phyloP scores from a whole-genome alignment of 805 yeast genomes.

The Clavispora santaluciae region DNA sequence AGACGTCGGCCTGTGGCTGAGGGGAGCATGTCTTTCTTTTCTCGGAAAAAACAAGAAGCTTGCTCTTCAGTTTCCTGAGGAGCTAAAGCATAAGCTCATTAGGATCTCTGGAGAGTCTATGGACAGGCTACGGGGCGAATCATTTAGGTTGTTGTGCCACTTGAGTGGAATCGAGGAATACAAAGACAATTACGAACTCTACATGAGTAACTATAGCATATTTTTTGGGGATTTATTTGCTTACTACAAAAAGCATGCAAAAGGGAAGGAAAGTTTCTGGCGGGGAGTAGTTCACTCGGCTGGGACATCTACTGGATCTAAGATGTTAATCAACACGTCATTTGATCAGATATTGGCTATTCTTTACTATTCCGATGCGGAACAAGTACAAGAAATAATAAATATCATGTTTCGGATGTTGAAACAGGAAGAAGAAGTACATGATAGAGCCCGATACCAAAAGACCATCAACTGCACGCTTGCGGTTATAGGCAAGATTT shows the following conservation, averaged over 20 bases:
- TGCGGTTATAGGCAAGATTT: conserved; percentile 30
- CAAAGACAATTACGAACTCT: background rate
- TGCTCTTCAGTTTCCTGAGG: background rate
- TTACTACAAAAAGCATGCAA: conserved; percentile 8
- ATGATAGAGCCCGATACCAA: conserved; percentile 1
- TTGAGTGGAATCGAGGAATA: conserved; percentile 9
- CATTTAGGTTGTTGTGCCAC: conserved; percentile 35
- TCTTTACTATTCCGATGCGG: background rate
- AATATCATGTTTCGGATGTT: background rate
- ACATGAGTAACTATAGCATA: conserved; percentile 5
- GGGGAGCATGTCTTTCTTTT: conserved; percentile 47
- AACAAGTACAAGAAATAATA: background rate
- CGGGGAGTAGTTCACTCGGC: conserved; percentile 49
- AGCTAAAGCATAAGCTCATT: conserved; percentile 35
- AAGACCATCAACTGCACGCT: conserved; percentile 23
- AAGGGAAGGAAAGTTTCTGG: conserved; percentile 40
- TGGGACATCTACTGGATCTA: conserved; percentile 54
- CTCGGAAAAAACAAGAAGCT: conserved; percentile 23
- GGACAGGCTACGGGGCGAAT: conserved; percentile 43
- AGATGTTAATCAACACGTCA: conserved; percentile 39
- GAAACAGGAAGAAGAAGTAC: background rate
- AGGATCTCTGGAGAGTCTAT: conserved; percentile 63
- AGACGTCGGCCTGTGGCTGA: conserved; percentile 81
- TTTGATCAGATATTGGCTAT: conserved; percentile 23
- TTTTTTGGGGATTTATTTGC: conserved; percentile 21